phyloP scores from a whole-genome alignment of 2,329 filamentous ascomycete species.

The Cryphonectria carpinicola region DNA sequence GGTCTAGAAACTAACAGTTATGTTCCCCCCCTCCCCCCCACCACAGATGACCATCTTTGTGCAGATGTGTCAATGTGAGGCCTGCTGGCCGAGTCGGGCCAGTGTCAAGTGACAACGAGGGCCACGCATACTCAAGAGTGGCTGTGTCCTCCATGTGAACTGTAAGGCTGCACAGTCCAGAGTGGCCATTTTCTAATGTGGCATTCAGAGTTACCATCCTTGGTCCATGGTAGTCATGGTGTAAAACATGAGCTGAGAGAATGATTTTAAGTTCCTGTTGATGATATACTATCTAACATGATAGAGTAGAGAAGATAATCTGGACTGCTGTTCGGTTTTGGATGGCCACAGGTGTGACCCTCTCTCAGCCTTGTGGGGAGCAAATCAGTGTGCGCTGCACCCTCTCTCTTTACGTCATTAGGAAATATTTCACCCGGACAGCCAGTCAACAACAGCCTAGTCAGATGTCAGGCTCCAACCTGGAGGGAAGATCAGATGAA shows the following conservation, averaged over 20 bases:
- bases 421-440: constrained; percentile 24
- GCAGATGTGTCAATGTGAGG: background rate
- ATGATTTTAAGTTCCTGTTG: background rate
- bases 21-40: background rate
- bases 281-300: too few species aligned
- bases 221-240: background rate
- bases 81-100: background rate
- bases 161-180: background rate
- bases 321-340: too few species aligned
- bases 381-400: background rate
- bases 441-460: constrained; percentile 26
- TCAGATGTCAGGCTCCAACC: constrained; percentile 8
- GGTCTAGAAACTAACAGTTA: background rate
- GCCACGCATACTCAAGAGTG: constrained; percentile 5
- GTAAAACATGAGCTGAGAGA: background rate
- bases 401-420: constrained; percentile 19
- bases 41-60: background rate
- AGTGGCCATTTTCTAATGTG: background rate
- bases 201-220: too few species aligned
- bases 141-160: background rate
- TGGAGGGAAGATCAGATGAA: background rate
- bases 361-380: constrained; percentile 7
- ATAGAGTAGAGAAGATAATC: too few species aligned
- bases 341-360: background rate
- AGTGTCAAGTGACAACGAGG: background rate